Percentiles rank a stretch among this genome's conserved stretches.
Conservation (phyloP, 2,329 filamentous ascomycete species). For the Claviceps sp. region DNA sequence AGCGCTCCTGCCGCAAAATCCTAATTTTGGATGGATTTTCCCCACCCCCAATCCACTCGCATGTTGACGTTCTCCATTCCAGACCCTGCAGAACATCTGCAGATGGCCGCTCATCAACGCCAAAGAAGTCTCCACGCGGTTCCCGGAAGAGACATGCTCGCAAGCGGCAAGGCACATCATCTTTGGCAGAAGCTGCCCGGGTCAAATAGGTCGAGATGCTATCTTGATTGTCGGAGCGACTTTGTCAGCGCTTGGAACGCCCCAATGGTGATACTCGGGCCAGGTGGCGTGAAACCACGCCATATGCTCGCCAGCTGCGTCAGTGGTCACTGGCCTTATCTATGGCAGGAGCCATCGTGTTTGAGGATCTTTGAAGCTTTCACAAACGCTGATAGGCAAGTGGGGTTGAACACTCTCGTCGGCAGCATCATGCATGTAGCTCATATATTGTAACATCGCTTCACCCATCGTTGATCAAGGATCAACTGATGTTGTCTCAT, state of each 20-base stretch:
- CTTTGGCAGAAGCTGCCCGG: background rate
- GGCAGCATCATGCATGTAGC: background rate
- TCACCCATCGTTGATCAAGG: background rate
- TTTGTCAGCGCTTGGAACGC: background rate
- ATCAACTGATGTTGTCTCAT: too few relatives aligned
- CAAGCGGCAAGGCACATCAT: background rate
- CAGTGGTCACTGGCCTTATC: background rate
- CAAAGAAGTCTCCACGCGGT: constrained; percentile 1
- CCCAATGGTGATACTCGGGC: background rate
- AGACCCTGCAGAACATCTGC: background rate
- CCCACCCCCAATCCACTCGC: too few relatives aligned
- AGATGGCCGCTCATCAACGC: background rate
- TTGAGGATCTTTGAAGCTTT: background rate
- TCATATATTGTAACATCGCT: background rate
- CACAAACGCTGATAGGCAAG: background rate
- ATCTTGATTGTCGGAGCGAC: too few relatives aligned
- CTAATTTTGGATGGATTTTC: background rate
- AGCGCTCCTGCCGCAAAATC: background rate
- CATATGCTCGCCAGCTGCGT: background rate
- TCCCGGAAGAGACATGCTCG: background rate
- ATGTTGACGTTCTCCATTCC: too few relatives aligned
- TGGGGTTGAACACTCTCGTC: background rate
- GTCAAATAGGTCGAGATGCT: too few relatives aligned
- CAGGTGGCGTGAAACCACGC: background rate
- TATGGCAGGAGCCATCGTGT: background rate